Conservation (phyloP, 257 asterid species). For the Gentiana macrophylla region DNA sequence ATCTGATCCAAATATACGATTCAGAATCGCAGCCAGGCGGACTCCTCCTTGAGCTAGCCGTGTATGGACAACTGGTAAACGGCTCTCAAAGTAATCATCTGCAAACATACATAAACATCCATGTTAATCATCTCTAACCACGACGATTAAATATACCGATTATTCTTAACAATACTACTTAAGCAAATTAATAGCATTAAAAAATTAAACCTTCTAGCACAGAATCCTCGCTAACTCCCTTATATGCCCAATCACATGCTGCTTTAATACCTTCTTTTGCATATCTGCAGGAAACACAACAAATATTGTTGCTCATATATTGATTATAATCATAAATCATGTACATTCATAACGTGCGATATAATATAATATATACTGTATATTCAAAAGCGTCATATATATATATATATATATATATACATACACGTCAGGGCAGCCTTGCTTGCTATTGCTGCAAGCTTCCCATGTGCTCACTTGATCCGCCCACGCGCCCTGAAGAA, state of each 20-base stretch:
- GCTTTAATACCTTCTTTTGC: constrained; percentile 80
- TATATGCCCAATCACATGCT: constrained; percentile 80
- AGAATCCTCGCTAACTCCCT: constrained; percentile 53
- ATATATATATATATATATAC: neutral
- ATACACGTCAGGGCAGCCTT: constrained; percentile 65
- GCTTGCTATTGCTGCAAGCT: constrained; percentile 35
- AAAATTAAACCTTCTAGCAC: constrained; percentile 49
- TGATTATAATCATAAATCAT: too few species aligned
- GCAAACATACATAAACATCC: constrained; percentile 13
- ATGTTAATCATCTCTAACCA: neutral
- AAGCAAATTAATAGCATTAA: too few species aligned
- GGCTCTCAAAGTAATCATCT: constrained; percentile 64
- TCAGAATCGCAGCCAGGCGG: constrained; percentile 75
- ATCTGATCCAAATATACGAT: constrained; percentile 56
- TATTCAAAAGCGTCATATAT: too few species aligned
- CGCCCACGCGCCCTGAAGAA: constrained; percentile 53
- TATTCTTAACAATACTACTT: too few species aligned
- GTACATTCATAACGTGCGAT: too few species aligned
- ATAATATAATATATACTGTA: neutral
- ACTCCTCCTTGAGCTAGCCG: constrained; percentile 89
- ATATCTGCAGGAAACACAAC: constrained; percentile 33
- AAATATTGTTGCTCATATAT: neutral
- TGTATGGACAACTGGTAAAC: constrained; percentile 48
- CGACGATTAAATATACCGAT: too few species aligned
- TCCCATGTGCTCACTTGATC: constrained; percentile 67